Percentiles rank a stretch among this genome's conserved stretches.
Conservation (phyloP, 192 early-diverging fungal genomes). For the Spizellomyces punctatus region DNA sequence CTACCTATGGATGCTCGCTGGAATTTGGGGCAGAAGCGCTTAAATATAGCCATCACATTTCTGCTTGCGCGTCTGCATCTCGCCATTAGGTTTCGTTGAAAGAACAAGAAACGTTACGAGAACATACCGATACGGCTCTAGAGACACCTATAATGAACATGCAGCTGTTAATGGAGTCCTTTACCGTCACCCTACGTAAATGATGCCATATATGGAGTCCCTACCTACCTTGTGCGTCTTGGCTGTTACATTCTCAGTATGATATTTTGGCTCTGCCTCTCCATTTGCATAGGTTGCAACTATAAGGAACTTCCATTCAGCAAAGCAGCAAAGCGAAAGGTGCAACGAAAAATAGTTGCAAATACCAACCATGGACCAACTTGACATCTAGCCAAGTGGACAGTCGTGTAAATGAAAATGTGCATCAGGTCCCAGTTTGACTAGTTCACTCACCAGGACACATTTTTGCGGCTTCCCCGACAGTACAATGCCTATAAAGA, state of each 20-base stretch:
- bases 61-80: conserved; percentile 50
- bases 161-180: neutral
- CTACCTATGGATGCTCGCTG: conserved; percentile 63
- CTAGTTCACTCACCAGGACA: conserved; percentile 20
- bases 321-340: no score
- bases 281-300: conserved; percentile 78
- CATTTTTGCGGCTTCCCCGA: conserved; percentile 14
- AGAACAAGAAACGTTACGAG: no score
- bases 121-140: conserved; percentile 31
- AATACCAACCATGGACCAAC: conserved; percentile 60
- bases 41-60: conserved; percentile 73
- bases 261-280: conserved; percentile 69
- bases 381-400: conserved; percentile 61
- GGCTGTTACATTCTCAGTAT: conserved; percentile 57
- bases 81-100: neutral
- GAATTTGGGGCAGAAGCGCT: conserved; percentile 56
- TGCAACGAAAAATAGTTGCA: neutral
- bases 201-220: neutral
- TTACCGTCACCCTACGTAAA: neutral
- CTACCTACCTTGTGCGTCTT: conserved; percentile 78
- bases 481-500: conserved; percentile 11
- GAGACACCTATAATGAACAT: conserved; percentile 25
- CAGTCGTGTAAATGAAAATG: neutral
- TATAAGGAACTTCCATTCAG: conserved; percentile 15
- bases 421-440: neutral